Percentiles rank a stretch among this genome's conserved stretches.
phyloP scores from a whole-genome alignment of 202 grass and related monocot genomes.

The Hordeum pubiflorum region DNA sequence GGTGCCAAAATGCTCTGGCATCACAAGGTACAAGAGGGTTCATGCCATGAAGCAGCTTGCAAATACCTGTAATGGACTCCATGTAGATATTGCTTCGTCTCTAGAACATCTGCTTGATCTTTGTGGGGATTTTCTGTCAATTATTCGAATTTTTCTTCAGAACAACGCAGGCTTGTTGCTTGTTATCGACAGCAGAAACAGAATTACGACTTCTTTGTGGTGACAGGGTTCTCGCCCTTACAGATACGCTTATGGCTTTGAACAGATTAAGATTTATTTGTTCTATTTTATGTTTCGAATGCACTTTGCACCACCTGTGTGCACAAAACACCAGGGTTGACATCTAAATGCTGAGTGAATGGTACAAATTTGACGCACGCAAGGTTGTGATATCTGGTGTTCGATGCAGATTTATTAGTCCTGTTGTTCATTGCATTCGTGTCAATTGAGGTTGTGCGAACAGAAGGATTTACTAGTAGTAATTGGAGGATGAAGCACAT shows the following conservation, averaged over 20 bases:
- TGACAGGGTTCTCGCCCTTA: not conserved
- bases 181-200: not conserved
- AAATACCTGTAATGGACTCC: conserved; percentile 17
- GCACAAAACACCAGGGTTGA: too few species aligned
- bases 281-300: not conserved
- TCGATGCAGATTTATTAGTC: too few species aligned
- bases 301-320: too few species aligned
- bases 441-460: too few species aligned
- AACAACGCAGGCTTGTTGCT: not conserved
- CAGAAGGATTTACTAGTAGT: too few species aligned
- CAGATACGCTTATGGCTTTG: not conserved
- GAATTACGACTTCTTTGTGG: not conserved
- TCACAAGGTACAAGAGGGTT: not conserved
- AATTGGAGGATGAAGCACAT: too few species aligned
- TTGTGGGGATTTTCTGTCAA: not conserved
- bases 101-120: not conserved
- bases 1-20: not conserved
- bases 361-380: too few species aligned
- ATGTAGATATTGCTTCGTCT: conserved; percentile 37
- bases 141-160: not conserved
- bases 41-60: conserved; percentile 1
- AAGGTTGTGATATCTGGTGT: too few species aligned
- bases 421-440: too few species aligned
- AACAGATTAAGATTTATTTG: not conserved
- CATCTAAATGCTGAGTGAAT: too few species aligned